Conservation (phyloP, 371 early-diverging fungal species). For the Rhizopus stolonifer region DNA sequence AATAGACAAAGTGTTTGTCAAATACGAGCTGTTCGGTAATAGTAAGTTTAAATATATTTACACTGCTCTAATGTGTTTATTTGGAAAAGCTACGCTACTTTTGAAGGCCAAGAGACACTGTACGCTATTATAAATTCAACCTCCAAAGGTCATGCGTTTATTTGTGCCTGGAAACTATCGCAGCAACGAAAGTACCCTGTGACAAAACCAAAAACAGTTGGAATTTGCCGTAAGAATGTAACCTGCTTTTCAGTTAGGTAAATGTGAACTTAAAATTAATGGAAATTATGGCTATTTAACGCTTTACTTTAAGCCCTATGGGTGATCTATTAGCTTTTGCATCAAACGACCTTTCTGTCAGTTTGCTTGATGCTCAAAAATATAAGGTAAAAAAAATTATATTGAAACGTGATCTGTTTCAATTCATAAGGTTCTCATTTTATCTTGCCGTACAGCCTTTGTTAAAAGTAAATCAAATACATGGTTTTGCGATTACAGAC, state of each 20-base stretch:
- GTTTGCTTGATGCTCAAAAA: slow-evolving; percentile 55
- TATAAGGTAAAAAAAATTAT: slow-evolving; percentile 42
- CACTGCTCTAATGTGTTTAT: slow-evolving; percentile 9
- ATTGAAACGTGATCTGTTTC: no score
- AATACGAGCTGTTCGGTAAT: slow-evolving; percentile 50
- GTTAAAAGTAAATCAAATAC: slow-evolving; percentile 17
- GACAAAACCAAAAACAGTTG: slow-evolving; percentile 24
- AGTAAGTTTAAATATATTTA: not conserved
- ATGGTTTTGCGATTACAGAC: slow-evolving; percentile 58
- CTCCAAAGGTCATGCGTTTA: slow-evolving; percentile 28
- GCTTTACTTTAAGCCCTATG: slow-evolving; percentile 33
- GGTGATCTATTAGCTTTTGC: slow-evolving; percentile 64
- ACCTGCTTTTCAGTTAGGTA: slow-evolving; percentile 38
- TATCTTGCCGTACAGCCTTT: slow-evolving; percentile 8
- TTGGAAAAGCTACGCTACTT: slow-evolving; percentile 21
- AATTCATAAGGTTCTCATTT: no score
- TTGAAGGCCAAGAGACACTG: slow-evolving; percentile 13
- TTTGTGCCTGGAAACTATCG: slow-evolving; percentile 35
- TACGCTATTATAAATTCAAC: slow-evolving; percentile 43
- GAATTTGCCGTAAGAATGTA: slow-evolving; percentile 38
- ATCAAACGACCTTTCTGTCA: slow-evolving; percentile 55
- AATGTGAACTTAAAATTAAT: not conserved
- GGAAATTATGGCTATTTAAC: not conserved
- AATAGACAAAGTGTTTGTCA: slow-evolving; percentile 49
- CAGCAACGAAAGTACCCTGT: slow-evolving; percentile 21